Percentiles rank a stretch among this genome's conserved stretches.
phyloP scores from a whole-genome alignment of 163 green algal species.

The Chlamydomonas reinhardtii region DNA sequence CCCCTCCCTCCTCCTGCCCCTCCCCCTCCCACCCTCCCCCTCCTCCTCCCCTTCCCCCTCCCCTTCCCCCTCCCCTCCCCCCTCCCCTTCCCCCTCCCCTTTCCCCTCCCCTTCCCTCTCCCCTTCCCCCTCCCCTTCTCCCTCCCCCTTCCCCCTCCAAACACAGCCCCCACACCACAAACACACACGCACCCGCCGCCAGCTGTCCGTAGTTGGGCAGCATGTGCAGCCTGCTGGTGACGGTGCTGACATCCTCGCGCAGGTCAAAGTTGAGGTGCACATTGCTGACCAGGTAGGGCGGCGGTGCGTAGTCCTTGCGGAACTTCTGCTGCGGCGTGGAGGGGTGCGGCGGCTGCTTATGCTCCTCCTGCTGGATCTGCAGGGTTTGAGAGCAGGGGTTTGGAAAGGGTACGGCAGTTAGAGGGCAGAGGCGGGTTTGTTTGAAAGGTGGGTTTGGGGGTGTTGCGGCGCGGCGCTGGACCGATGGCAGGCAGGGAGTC shows the following conservation, averaged over 20 bases:
- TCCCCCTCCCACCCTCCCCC: too few species aligned
- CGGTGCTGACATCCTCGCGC: constrained; percentile 82
- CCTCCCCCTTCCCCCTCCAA: too few species aligned
- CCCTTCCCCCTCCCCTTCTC: too few species aligned
- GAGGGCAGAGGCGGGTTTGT: not conserved
- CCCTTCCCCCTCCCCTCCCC: too few species aligned
- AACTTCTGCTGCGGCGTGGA: constrained; percentile 57
- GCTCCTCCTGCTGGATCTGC: constrained; percentile 49
- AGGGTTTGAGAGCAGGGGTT: not conserved
- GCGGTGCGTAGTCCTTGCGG: constrained; percentile 84
- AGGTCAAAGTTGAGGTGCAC: constrained; percentile 90
- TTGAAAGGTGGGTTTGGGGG: not conserved
- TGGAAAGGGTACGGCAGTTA: not conserved
- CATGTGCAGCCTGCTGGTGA: constrained; percentile 68
- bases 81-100: too few species aligned
- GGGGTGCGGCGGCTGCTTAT: constrained; percentile 38
- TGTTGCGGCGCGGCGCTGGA: too few species aligned
- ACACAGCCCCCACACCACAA: too few species aligned
- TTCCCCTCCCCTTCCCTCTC: too few species aligned
- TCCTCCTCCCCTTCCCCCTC: not conserved
- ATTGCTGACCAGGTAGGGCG: constrained; percentile 78
- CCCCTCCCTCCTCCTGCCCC: not conserved
- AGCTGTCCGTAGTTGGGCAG: constrained; percentile 60
- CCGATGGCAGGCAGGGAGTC: too few species aligned
- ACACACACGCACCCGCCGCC: not conserved